Evolutionary conservation across 768 basidiomycete species (phyloP).

Genomic region (Pleurotus citrinopileatus): DNA sequence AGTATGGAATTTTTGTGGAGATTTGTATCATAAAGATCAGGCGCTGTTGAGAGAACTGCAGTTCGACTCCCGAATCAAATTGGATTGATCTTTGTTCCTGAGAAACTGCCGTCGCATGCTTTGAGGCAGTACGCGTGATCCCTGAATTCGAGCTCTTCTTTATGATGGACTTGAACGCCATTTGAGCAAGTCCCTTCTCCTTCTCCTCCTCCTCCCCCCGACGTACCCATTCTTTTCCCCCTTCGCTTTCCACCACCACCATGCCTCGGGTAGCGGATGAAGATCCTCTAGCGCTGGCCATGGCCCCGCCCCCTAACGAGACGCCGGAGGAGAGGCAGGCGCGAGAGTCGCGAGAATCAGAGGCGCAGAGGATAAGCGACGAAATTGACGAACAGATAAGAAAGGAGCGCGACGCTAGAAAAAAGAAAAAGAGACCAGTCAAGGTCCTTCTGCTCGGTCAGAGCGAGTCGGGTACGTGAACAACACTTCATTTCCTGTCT

Average conservation of each 20-base stretch:
- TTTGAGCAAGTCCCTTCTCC: constrained; percentile 7
- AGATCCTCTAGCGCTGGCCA: constrained; percentile 59
- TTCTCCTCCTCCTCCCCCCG: constrained; percentile 4
- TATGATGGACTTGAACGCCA: constrained; percentile 8
- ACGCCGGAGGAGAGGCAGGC: constrained; percentile 50
- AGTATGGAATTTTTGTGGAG: background rate
- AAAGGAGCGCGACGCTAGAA: constrained; percentile 53
- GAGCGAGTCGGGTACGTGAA: constrained; percentile 15
- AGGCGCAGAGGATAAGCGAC: constrained; percentile 64
- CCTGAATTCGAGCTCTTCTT: background rate
- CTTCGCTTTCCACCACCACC: background rate
- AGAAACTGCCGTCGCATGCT: constrained; percentile 4
- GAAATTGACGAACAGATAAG: constrained; percentile 75
- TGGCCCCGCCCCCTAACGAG: constrained; percentile 67
- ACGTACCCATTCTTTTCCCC: background rate
- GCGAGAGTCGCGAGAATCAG: constrained; percentile 59
- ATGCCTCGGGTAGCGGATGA: constrained; percentile 39
- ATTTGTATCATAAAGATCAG: constrained; percentile 1
- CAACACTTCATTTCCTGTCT: constrained; percentile 1
- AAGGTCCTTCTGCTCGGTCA: constrained; percentile 70
- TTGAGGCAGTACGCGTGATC: constrained; percentile 10
- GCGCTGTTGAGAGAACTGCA: no score
- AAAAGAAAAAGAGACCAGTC: constrained; percentile 64
- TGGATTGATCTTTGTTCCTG: constrained; percentile 9
- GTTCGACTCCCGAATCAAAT: no score